Conservation (phyloP, 352 stramenopile species). For the Pythium myriotylum region DNA sequence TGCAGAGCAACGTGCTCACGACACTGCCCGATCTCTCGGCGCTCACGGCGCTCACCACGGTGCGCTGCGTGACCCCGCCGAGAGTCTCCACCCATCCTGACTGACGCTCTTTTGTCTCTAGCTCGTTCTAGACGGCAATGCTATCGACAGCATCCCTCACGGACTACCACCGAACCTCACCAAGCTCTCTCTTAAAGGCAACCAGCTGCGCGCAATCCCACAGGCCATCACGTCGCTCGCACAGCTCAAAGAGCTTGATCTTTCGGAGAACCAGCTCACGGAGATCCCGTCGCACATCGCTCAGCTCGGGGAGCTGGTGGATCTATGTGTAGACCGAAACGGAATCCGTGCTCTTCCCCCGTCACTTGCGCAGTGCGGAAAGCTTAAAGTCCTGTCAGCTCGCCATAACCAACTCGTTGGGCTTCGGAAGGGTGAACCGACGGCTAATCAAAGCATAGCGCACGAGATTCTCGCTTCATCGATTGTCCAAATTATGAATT, state of each 20-base stretch:
- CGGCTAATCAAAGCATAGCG: conserved; percentile 50
- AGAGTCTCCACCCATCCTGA: no score
- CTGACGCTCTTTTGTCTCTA: conserved; percentile 20
- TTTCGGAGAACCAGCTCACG: conserved; percentile 60
- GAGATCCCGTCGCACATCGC: conserved; percentile 48
- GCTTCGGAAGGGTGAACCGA: conserved; percentile 12
- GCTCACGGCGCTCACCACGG: conserved; percentile 69
- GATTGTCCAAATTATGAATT: conserved; percentile 78
- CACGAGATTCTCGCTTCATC: conserved; percentile 55
- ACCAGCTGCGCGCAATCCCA: conserved; percentile 51
- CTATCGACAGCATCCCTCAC: conserved; percentile 54
- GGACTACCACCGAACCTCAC: conserved; percentile 68
- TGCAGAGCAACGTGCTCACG: conserved; percentile 57
- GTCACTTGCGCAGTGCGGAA: conserved; percentile 52
- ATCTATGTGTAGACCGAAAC: conserved; percentile 75
- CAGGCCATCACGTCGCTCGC: conserved; percentile 44
- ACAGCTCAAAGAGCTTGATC: conserved; percentile 69
- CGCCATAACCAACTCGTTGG: conserved; percentile 54
- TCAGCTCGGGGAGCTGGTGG: conserved; percentile 55
- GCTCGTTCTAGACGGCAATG: conserved; percentile 77
- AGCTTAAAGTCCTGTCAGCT: conserved; percentile 77
- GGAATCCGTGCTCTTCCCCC: conserved; percentile 43
- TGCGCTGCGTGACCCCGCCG: conserved; percentile 40
- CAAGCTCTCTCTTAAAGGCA: conserved; percentile 77
- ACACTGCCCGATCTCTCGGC: conserved; percentile 67